phyloP scores from a whole-genome alignment of 2,329 filamentous ascomycete genomes.

The Phoma sp. region DNA sequence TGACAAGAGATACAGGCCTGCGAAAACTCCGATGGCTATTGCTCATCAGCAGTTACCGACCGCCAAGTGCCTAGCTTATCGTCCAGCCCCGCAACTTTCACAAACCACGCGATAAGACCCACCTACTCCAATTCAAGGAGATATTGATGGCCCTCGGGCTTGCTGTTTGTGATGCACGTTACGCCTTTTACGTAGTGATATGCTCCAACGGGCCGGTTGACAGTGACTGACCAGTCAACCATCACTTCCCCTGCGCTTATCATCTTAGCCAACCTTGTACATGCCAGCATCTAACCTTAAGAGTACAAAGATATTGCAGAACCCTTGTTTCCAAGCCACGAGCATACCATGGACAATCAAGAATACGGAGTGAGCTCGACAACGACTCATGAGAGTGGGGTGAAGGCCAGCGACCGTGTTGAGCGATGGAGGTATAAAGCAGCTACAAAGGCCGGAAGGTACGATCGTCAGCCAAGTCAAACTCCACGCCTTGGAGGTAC shows the following conservation, averaged over 20 bases:
- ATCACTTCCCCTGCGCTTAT: slow-evolving; percentile 8
- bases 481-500: neutral
- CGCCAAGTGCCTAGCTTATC: slow-evolving; percentile 11
- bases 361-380: neutral
- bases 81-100: slow-evolving; percentile 7
- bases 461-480: neutral
- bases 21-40: neutral
- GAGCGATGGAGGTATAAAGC: neutral
- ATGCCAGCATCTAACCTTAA: slow-evolving; percentile 1
- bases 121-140: slow-evolving; percentile 6
- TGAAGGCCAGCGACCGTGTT: neutral
- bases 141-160: slow-evolving; percentile 4
- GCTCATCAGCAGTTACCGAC: neutral
- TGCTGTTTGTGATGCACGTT: slow-evolving; percentile 1
- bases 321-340: slow-evolving; percentile 3
- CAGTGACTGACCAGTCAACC: slow-evolving; percentile 9
- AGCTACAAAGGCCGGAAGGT: neutral
- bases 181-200: slow-evolving; percentile 19
- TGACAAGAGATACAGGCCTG: neutral
- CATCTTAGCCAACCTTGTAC: neutral
- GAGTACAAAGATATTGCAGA: neutral
- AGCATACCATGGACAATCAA: neutral
- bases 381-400: slow-evolving; percentile 3
- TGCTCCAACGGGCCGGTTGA: slow-evolving; percentile 3
- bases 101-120: slow-evolving; percentile 12